phyloP scores from a whole-genome alignment of 495 filamentous ascomycete genomes.

The Penicillium atrosanguineum region DNA sequence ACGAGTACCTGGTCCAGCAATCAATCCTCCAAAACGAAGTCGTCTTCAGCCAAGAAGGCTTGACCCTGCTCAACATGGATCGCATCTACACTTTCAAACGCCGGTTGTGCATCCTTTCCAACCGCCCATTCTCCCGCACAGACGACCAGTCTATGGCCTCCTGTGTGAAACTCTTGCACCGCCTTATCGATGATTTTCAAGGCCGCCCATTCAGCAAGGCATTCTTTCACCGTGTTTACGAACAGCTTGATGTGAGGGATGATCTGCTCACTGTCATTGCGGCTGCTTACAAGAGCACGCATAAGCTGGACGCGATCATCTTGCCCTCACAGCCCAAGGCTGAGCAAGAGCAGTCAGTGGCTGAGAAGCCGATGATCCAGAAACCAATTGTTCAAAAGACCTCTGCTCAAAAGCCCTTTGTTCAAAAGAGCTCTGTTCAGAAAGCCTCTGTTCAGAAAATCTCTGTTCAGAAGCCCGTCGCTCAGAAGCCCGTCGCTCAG shows the following conservation, averaged over 20 bases:
- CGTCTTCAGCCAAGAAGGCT: constrained; percentile 66
- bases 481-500: constrained; percentile 2
- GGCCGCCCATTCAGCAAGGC: constrained; percentile 56
- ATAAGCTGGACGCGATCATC: constrained; percentile 49
- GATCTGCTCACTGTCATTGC: constrained; percentile 56
- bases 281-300: constrained; percentile 54
- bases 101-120: constrained; percentile 56
- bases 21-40: constrained; percentile 68
- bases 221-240: constrained; percentile 59
- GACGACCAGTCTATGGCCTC: constrained; percentile 45
- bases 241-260: constrained; percentile 56
- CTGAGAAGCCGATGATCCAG: not conserved
- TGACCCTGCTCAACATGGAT: constrained; percentile 67
- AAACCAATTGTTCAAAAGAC: not conserved
- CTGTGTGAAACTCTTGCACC: constrained; percentile 55
- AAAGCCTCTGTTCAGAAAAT: not conserved
- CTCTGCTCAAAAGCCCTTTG: not conserved
- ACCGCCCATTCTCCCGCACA: constrained; percentile 23
- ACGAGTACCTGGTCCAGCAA: constrained; percentile 57
- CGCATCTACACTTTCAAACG: constrained; percentile 72
- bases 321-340: constrained; percentile 26
- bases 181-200: constrained; percentile 58
- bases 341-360: constrained; percentile 8
- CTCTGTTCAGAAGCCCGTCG: not conserved
- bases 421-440: not conserved